Conservation (phyloP, 768 basidiomycete genomes). For the Pleurotus cornucopiae region DNA sequence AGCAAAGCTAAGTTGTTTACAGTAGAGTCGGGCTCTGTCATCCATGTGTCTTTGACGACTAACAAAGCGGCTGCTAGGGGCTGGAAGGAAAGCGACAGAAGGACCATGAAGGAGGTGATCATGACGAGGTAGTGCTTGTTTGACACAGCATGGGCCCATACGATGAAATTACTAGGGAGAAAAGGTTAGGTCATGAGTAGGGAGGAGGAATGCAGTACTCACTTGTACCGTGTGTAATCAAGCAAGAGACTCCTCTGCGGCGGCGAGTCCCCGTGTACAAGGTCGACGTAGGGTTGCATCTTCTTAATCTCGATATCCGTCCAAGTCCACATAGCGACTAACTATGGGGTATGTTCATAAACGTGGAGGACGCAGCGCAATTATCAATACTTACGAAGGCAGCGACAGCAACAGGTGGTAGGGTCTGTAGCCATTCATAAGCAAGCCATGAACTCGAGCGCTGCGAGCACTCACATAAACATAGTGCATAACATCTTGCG, state of each 20-base stretch:
- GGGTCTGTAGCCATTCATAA: constrained; percentile 29
- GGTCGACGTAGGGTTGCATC: constrained; percentile 59
- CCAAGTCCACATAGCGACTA: constrained; percentile 52
- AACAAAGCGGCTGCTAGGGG: constrained; percentile 50
- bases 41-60: constrained; percentile 41
- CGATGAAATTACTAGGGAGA: constrained; percentile 38
- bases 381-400: constrained; percentile 29
- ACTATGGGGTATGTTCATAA: constrained; percentile 15
- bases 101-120: constrained; percentile 42
- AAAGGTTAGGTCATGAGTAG: neutral
- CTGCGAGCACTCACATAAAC: constrained; percentile 39
- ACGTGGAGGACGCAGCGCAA: no score
- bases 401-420: constrained; percentile 48
- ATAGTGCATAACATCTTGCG: constrained; percentile 42
- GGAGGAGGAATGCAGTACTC: constrained; percentile 6
- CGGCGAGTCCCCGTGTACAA: constrained; percentile 50
- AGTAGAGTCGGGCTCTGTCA: constrained; percentile 32
- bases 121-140: constrained; percentile 51
- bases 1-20: constrained; percentile 33
- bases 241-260: constrained; percentile 48
- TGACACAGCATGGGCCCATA: constrained; percentile 39
- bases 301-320: constrained; percentile 55
- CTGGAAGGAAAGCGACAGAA: constrained; percentile 44
- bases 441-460: neutral
- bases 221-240: constrained; percentile 55